Evolutionary conservation across 2,329 filamentous ascomycete genomes (phyloP), one percentile per base, ranked within the genome.

Genomic region (Penicillium thymicola): DNA sequence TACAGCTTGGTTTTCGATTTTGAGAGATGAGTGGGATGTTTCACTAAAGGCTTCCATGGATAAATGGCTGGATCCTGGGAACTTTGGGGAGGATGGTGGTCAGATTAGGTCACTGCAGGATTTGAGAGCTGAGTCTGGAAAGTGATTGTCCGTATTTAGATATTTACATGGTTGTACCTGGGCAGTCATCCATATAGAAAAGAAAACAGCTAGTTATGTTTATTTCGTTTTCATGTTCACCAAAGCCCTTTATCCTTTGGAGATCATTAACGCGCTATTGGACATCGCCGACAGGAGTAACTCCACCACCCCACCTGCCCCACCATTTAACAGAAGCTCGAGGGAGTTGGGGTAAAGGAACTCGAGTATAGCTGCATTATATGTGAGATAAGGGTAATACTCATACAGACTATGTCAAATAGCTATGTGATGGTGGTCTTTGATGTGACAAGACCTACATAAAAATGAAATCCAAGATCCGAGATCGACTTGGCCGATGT

Each of bases 21-120:
- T 82, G 1, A 79, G 84, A 48, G 78, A 79, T 0, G 86, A 88
- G 56, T 88, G 85, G 85, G 74, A 76, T 2, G 83, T 85, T 42
- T 85, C 82, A 79, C 72, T 76, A 2, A 81, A 77, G 60, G 58
- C 62, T 0, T 81, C 67, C 0, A 72, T 87, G 45, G 78, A 83
- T 63, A 60, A 48, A 18, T 89, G 86, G 86, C 60, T 88, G 46
- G 71, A 72, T 18, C 69, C 74, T 13, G 70, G 64, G 0, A 87
- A 87, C 66, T 87, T 87, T 63, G 80, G 85, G 62, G 69, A 68
- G 7, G 64, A 79, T 2, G 84, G 83, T 0, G 74, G 63, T 51
- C 85, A 88, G 70, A 77, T 67, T 54, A 78, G 63, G 61, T 77
- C 65, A 27, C 57, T 87, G 57, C 71, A 72, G 46, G 67, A 72